Evolutionary conservation across 2,329 filamentous ascomycete species (phyloP).

Genomic region (Chrysosporium queenslandicum): DNA sequence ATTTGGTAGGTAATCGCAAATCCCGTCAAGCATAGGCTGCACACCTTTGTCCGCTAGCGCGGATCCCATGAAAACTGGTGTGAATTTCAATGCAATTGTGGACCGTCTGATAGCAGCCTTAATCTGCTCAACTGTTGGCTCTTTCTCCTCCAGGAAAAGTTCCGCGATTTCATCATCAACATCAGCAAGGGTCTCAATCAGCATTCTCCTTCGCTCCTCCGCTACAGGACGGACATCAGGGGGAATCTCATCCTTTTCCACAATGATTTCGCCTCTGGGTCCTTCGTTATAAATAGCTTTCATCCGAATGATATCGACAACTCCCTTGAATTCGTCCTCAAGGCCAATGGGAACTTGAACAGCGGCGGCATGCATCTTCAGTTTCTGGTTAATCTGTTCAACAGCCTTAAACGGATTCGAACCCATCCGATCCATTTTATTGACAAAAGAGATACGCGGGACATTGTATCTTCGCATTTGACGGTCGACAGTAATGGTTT

Average conservation of each 20-base stretch:
- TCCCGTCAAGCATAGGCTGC: constrained; percentile 92
- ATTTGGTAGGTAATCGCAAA: constrained; percentile 92
- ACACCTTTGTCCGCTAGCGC: constrained; percentile 89
- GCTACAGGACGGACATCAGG: constrained; percentile 65
- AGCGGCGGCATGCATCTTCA: constrained; percentile 84
- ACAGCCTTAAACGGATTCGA: constrained; percentile 96
- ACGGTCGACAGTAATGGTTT: constrained; percentile 95
- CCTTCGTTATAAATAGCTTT: constrained; percentile 90
- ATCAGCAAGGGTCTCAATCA: constrained; percentile 93
- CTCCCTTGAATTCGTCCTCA: constrained; percentile 84
- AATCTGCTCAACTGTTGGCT: constrained; percentile 70
- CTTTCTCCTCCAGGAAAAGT: constrained; percentile 78
- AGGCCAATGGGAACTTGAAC: constrained; percentile 88
- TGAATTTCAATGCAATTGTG: constrained; percentile 83
- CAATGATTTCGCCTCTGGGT: constrained; percentile 63
- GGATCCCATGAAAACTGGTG: constrained; percentile 91
- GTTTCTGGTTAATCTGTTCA: constrained; percentile 93
- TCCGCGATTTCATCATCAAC: constrained; percentile 97
- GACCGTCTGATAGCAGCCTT: constrained; percentile 84
- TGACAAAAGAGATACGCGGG: constrained; percentile 89
- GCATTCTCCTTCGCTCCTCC: constrained; percentile 67
- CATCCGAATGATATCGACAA: constrained; percentile 88
- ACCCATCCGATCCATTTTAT: constrained; percentile 99
- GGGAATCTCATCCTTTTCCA: constrained; percentile 70
- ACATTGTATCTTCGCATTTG: constrained; percentile 99